Percentiles rank a stretch among this genome's conserved stretches.
These are phyloP conservation scores for Stereocaulon alpinum DNA, from an alignment of 495 filamentous ascomycete species.

Conservation along the genomic window DNA sequence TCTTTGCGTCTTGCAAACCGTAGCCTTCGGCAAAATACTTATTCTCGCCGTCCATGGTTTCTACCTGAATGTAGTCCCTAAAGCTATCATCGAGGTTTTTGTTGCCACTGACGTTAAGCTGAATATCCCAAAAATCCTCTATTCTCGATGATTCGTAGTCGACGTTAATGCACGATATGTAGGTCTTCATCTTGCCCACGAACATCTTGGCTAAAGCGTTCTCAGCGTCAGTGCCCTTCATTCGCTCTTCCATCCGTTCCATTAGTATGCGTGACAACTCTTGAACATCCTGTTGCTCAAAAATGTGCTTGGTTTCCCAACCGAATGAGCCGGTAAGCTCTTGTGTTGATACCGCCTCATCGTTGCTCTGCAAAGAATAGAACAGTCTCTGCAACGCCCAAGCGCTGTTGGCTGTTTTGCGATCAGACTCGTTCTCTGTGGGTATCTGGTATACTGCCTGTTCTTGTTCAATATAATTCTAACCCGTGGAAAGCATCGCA, in stretches of 20 bases:
- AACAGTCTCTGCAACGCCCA: conserved; percentile 92
- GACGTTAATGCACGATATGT: conserved; percentile 97
- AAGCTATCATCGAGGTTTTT: conserved; percentile 90
- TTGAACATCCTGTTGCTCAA: conserved; percentile 98
- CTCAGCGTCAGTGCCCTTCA: conserved; percentile 96
- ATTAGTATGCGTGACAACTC: conserved; percentile 93
- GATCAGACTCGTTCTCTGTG: conserved; percentile 69
- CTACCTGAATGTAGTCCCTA: conserved; percentile 89
- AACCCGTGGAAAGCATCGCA: conserved; percentile 3
- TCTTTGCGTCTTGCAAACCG: conserved; percentile 90
- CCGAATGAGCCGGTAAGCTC: conserved; percentile 94
- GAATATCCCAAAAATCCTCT: conserved; percentile 98
- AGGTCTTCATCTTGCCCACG: conserved; percentile 93
- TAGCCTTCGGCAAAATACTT: conserved; percentile 90
- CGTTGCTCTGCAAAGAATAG: conserved; percentile 80
- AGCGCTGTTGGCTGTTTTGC: conserved; percentile 61
- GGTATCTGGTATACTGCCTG: conserved; percentile 95
- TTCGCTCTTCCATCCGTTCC: conserved; percentile 89
- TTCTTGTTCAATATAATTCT: conserved; percentile 17
- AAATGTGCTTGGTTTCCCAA: conserved; percentile 96
- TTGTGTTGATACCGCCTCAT: conserved; percentile 70
- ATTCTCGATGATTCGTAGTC: conserved; percentile 88
- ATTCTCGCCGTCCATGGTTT: conserved; percentile 95
- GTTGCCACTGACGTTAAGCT: conserved; percentile 91
- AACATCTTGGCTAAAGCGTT: conserved; percentile 85